Evolutionary conservation across 192 early-diverging fungal genomes (phyloP), one percentile per base, ranked within the genome.

Genomic region (Backusella sp.): DNA sequence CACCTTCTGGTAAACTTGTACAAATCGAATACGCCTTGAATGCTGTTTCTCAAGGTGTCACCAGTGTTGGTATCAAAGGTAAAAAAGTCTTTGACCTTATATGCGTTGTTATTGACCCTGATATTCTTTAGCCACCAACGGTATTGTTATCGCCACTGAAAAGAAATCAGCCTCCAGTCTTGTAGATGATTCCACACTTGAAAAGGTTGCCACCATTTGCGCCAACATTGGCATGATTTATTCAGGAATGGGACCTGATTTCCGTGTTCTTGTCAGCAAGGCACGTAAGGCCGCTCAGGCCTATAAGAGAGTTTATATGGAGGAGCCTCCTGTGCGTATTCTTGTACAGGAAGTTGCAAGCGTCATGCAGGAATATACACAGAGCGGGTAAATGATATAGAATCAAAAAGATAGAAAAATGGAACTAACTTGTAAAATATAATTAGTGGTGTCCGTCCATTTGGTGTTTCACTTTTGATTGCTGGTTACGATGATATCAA

Each of bases 291-390:
- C 91, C 46, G 98, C 98, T 32, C 98, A 99, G 74, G 92, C 90
- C 79, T 99, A 99, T 88, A 95, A 94, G 78, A 86, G 91, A 69
- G 86, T 96, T 17, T 98, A 98, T 78, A 91, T 91, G 84, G 96
- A 98, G 78, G 96, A 99, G 66, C 98, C 98, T 44, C 96, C 98
- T 15, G 93, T 92, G 71, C 89, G 90, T 70, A 98, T 99, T 72
- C 85, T 99, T 35, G 98, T 99, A 53, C 95, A 97, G 84, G 96
- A 99, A 79, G 91, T 99, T 42, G 98, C 98, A 4, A 85, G 91
- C 73, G 92, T 99, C 66, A 98, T 98, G 96, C 98, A 99, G 78
- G 98, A 99, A 82, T 99, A 93, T 78, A 99, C 98, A 68, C 98
- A 99, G 86, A 94, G 92, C 84, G 95, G 95, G 95, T 96, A 86